A percentile compares a stretch with the other conserved stretches of the same genome.
phyloP scores from a whole-genome alignment of 768 basidiomycete species.

The Piloderma croceum region DNA sequence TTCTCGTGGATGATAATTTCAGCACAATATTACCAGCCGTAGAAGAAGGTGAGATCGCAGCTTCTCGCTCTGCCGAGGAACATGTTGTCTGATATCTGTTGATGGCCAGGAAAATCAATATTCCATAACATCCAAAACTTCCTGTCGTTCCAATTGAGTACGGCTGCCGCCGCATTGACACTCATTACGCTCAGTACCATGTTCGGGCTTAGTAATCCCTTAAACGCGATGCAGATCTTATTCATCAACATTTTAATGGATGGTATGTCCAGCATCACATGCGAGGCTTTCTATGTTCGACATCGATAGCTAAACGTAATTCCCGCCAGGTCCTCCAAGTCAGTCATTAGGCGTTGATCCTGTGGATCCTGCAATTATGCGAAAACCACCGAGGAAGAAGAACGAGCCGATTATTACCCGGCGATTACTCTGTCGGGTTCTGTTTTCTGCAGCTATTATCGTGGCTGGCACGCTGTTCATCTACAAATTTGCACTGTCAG shows the following conservation, averaged over 20 bases:
- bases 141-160: conserved; percentile 93
- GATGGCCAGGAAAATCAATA: conserved; percentile 77
- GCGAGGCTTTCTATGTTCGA: conserved; percentile 1
- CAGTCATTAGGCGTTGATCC: conserved; percentile 97
- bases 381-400: conserved; percentile 86
- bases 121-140: conserved; percentile 99
- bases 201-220: conserved; percentile 82
- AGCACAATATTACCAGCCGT: conserved; percentile 90
- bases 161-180: conserved; percentile 93
- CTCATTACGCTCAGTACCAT: conserved; percentile 92
- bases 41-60: conserved; percentile 64
- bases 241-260: conserved; percentile 99
- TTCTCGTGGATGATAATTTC: conserved; percentile 96
- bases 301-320: too few species aligned
- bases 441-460: conserved; percentile 93
- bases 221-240: conserved; percentile 98
- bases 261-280: conserved; percentile 40
- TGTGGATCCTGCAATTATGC: conserved; percentile 90
- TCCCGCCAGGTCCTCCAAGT: conserved; percentile 74
- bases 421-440: conserved; percentile 68
- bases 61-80: background rate
- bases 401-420: conserved; percentile 81
- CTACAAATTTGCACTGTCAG: conserved; percentile 76
- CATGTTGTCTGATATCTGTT: conserved; percentile 10
- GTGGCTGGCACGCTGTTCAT: conserved; percentile 84